Percentiles rank a stretch among this genome's conserved stretches.
Evolutionary conservation across 164 flowering plant genomes (phyloP).

Genomic region (Sextonia rubra): DNA sequence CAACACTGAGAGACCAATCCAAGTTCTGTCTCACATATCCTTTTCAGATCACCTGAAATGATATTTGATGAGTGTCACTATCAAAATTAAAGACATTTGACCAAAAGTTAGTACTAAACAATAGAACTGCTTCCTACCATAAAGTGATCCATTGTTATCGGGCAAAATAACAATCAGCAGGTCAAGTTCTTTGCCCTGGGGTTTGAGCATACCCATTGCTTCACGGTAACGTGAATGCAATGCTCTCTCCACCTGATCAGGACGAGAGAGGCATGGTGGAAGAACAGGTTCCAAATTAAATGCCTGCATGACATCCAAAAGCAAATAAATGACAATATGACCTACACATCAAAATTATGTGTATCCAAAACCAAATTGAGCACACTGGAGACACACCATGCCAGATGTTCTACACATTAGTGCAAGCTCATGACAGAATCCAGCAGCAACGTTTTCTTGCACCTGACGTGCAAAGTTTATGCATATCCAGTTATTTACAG

Average conservation of each 20-base stretch:
- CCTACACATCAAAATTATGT: not conserved
- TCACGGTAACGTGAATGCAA: slow-evolving; percentile 60
- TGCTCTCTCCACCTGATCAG: slow-evolving; percentile 73
- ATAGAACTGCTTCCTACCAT: slow-evolving; percentile 39
- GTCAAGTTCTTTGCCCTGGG: slow-evolving; percentile 55
- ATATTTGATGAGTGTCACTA: not conserved
- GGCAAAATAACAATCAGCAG: slow-evolving; percentile 73
- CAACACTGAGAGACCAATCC: slow-evolving; percentile 91
- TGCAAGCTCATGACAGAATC: slow-evolving; percentile 74
- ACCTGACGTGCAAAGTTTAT: slow-evolving; percentile 74
- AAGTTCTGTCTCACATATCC: slow-evolving; percentile 93
- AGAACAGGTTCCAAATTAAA: slow-evolving; percentile 54
- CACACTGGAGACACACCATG: slow-evolving; percentile 48
- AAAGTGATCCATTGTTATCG: slow-evolving; percentile 75
- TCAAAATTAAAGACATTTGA: not conserved
- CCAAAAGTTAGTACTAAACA: not conserved
- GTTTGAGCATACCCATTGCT: slow-evolving; percentile 45
- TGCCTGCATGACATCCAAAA: slow-evolving; percentile 26
- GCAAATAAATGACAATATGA: not conserved
- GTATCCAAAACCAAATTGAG: not conserved
- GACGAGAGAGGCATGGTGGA: slow-evolving; percentile 45
- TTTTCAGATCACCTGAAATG: slow-evolving; percentile 68
- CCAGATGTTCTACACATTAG: slow-evolving; percentile 81
- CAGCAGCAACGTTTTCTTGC: slow-evolving; percentile 61
- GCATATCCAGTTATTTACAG: slow-evolving; percentile 77